Evolutionary conservation across 2,329 filamentous ascomycete genomes (phyloP), one percentile per base, ranked within the genome.

Genomic region (Penicillium sp.): DNA sequence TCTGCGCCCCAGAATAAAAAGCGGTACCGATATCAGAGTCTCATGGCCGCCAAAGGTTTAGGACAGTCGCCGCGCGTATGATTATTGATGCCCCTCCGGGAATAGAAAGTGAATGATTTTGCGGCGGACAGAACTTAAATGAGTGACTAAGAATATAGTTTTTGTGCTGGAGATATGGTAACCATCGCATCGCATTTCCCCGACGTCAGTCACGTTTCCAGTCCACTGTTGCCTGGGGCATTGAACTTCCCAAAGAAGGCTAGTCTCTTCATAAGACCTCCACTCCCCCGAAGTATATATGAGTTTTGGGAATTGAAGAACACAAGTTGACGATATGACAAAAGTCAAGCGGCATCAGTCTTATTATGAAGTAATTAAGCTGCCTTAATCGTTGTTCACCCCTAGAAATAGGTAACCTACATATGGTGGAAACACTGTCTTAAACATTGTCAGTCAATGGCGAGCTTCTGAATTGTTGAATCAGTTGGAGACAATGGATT

Each of bases 121-220:
- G 31, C 38, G 5, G 35, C n/a, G 35, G 7, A 45, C 47, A 50
- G 31, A 44, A 23, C 41, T 26, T 38, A 31, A 58, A 56, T 19
- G 49, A 57, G 23, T 53, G 54, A 49, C 60, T 29, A 45, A 21
- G 21, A 35, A 26, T 54, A 53, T 41, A 41, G 35, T 61, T 53
- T 11, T 30, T 19, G 49, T 17, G 35, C 26, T 35, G 49, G 26
- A 54, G 31, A 30, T 45, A 35, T 38, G 41, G 48, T 38, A 29
- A 26, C 51, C 54, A 45, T 31, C 59, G 9, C 23, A 52, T 30
- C 45, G 41, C 50, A 26, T 62, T 61, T 61, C 65, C 59, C 66
- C 56, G 60, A 64, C 46, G 54, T 66, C 58, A 64, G 57, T 66
- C 62, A 65, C 66, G 64, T 67, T 66, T 54, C 53, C 45, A 46